These are phyloP conservation scores for Spinacia oleracea DNA, from an alignment of 179 eudicot genomes.

Conservation along the genomic window DNA sequence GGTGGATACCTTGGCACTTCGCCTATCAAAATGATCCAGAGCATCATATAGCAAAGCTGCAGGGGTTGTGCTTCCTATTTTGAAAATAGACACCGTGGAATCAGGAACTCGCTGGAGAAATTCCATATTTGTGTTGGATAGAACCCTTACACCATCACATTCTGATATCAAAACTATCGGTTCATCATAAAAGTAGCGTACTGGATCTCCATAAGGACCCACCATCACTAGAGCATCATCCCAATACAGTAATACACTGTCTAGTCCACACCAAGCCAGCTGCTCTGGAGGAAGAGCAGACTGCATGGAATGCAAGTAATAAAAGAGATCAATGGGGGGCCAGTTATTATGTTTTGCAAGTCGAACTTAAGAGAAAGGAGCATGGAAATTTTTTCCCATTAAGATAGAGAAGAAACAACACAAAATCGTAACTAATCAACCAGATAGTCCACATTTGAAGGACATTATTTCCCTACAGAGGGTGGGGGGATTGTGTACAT, in stretches of 20 bases:
- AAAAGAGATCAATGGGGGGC: background rate
- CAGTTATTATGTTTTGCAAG: background rate
- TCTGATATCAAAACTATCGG: constrained; percentile 84
- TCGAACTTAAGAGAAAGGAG: background rate
- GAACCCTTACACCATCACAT: constrained; percentile 95
- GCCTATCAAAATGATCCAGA: constrained; percentile 87
- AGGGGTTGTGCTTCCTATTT: constrained; percentile 93
- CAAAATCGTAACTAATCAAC: background rate
- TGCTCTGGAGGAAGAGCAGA: constrained; percentile 99
- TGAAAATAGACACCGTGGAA: constrained; percentile 88
- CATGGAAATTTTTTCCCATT: background rate
- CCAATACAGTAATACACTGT: constrained; percentile 91
- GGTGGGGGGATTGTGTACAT: background rate
- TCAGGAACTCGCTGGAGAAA: constrained; percentile 96
- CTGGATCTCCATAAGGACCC: constrained; percentile 94
- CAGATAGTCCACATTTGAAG: background rate
- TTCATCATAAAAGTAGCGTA: constrained; percentile 83
- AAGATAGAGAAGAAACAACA: background rate
- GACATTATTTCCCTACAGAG: background rate
- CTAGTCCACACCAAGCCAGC: constrained; percentile 98
- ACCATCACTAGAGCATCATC: constrained; percentile 97
- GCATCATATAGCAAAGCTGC: constrained; percentile 98
- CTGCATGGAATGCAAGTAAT: constrained; percentile 40
- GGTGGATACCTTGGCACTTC: constrained; percentile 84
- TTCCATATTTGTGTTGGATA: constrained; percentile 88